Evolutionary conservation across 2,329 filamentous ascomycete genomes (phyloP), one percentile per base, ranked within the genome.

Genomic region (Rhexocercosporidium sp.): DNA sequence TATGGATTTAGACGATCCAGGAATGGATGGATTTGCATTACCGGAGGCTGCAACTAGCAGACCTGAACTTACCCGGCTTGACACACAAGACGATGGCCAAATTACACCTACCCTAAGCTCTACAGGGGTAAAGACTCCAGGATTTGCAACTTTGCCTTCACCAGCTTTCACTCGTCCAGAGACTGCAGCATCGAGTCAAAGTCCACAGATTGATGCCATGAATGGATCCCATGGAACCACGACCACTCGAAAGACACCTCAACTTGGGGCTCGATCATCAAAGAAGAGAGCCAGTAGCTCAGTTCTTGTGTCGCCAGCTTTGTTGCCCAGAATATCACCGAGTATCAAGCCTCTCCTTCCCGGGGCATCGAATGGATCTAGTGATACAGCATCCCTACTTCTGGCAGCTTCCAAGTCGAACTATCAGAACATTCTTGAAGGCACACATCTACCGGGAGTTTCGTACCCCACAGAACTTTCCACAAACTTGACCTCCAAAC

Each of bases 351-450:
- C 96, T 11, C 80, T 97, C 25, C 85, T 97, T 56, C 93, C 94
- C 22, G 90, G 81, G 29, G 84, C 80, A 11, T 78, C 84, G 3
- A 80, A 84, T 65, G 82, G 85, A 1, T 83, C 82, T 4, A 87
- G 89, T 71, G 86, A 88, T 72, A 84, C 86, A 1, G 85, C 88
- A 0, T 90, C 87, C n/a, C 20, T 63, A 5, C 85, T 93, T 31
- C 86, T 98, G 53, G 85, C 99, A 31, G 92, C 94, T 41, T 93
- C 92, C 18, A 98, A 98, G 78, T 98, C 95, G 1, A 99, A 99
- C 76, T 99, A 99, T 75, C 95, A 98, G 76, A 97, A 97, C 74
- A 96, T 99, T 44, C 82, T 99, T 12, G 96, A 98, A 78, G 96
- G 96, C 59, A 98, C 94, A 60, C 90, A 91, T 65, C 88, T 97